Evolutionary conservation across 306 rosid species (phyloP), one percentile per base, ranked within the genome.

Genomic region (Dryas alaskensis): DNA sequence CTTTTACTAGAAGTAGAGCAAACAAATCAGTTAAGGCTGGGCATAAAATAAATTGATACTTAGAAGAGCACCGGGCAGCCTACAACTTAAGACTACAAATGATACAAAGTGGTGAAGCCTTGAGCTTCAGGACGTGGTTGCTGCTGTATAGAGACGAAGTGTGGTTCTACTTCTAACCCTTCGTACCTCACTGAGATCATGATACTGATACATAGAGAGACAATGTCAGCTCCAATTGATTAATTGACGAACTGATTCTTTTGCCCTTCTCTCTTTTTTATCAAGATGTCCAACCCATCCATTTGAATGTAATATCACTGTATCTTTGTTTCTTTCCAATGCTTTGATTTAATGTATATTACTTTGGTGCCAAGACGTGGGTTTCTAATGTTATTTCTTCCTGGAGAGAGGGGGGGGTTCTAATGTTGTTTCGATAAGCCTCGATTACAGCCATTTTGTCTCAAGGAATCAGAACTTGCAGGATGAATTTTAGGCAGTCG

Each of bases 21-120:
- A 65, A 46, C 42, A 48, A 58, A 17, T 47, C 68, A 37, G 69
- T 46, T 22, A 59, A 59, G 42, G 25, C 42, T 58, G 73, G 62
- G 31, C 27, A 40, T 37, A 14, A 0, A 57, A 10, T 12, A 40
- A n/a, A 43, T 46, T 65, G 67, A 54, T 75, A 43, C 69, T 54
- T 13, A 58, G 6, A 10, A 47, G 66, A 46, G 40, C 60, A 58
- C 27, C 14, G 3, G 10, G 13, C 49, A 6, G 42, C 43, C 4
- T 31, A 31, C 37, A 57, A 0, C 40, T 13, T 9, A 14, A 14
- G 16, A 39, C 7, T 57, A 49, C 11, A 19, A 39, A 47, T 12
- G 45, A 43, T 39, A 50, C 66, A 25, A 4, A 54, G 2, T 74
- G 63, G 27, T 44, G 16, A 39, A 27, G 10, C 65, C 57, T 10